phyloP scores from a whole-genome alignment of 2,329 filamentous ascomycete genomes.

The Ophiocordyceps unilateralis region DNA sequence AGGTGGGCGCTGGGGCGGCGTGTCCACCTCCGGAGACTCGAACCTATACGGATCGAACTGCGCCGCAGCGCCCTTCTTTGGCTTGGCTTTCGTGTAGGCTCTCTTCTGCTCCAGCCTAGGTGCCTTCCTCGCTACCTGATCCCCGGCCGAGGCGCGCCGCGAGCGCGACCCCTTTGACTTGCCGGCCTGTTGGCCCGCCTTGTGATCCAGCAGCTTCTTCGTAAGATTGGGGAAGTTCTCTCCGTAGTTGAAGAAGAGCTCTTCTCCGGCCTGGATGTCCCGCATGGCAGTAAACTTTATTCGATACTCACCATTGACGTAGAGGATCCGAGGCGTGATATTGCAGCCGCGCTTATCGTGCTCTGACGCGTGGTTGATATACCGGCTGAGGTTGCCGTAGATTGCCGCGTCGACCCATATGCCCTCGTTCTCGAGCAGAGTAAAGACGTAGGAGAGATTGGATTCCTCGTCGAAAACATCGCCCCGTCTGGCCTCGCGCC shows the following conservation, averaged over 20 bases:
- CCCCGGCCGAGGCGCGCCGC: slow-evolving; percentile 4
- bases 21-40: not conserved
- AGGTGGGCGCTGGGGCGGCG: not conserved
- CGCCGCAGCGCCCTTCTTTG: slow-evolving; percentile 2
- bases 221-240: slow-evolving; percentile 47
- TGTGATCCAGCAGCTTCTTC: slow-evolving; percentile 22
- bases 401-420: slow-evolving; percentile 59
- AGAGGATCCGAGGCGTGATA: slow-evolving; percentile 45
- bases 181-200: slow-evolving; percentile 14
- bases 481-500: slow-evolving; percentile 43
- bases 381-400: slow-evolving; percentile 65
- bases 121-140: slow-evolving; percentile 9
- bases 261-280: slow-evolving; percentile 53
- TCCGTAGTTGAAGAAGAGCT: slow-evolving; percentile 71
- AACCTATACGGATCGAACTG: not conserved
- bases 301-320: slow-evolving; percentile 60
- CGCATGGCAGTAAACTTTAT: slow-evolving; percentile 56
- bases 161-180: slow-evolving; percentile 8
- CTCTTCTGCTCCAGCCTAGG: slow-evolving; percentile 9
- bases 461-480: slow-evolving; percentile 42
- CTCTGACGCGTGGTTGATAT: slow-evolving; percentile 60
- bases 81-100: slow-evolving; percentile 5
- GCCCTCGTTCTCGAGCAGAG: slow-evolving; percentile 39
- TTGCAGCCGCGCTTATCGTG: slow-evolving; percentile 37
- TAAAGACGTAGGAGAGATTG: slow-evolving; percentile 48